phyloP scores from a whole-genome alignment of 371 early-diverging fungal species.

The Mortierella sp. region DNA sequence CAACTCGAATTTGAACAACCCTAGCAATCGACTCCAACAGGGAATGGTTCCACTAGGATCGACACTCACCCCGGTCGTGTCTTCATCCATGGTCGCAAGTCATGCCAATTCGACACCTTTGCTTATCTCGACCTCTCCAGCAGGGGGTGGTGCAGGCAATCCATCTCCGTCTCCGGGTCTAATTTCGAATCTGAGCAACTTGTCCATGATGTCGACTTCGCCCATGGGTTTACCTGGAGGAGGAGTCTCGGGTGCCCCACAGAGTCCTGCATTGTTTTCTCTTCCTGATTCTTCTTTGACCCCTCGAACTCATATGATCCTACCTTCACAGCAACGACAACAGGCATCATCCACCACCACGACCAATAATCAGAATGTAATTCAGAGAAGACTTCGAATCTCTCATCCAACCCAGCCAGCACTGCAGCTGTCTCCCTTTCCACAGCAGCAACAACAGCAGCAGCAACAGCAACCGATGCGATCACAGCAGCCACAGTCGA shows the following conservation, averaged over 20 bases:
- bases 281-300: constrained; percentile 49
- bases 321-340: constrained; percentile 33
- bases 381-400: constrained; percentile 27
- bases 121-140: constrained; percentile 21
- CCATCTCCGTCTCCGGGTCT: constrained; percentile 36
- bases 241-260: constrained; percentile 3
- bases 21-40: no score
- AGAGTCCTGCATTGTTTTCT: constrained; percentile 8
- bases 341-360: constrained; percentile 5
- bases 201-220: constrained; percentile 40
- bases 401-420: constrained; percentile 26
- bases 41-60: no score
- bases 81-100: not conserved
- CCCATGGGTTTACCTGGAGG: constrained; percentile 2
- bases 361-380: not conserved
- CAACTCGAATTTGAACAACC: no score
- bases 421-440: no score
- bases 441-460: constrained; percentile 12
- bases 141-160: not conserved
- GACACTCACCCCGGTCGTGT: no score
- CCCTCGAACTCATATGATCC: constrained; percentile 29
- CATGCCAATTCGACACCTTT: constrained; percentile 12
- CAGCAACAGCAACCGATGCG: constrained; percentile 13
- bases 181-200: constrained; percentile 34
- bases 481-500: no score